phyloP scores from a whole-genome alignment of 768 basidiomycete species.

The Boletus sp. region DNA sequence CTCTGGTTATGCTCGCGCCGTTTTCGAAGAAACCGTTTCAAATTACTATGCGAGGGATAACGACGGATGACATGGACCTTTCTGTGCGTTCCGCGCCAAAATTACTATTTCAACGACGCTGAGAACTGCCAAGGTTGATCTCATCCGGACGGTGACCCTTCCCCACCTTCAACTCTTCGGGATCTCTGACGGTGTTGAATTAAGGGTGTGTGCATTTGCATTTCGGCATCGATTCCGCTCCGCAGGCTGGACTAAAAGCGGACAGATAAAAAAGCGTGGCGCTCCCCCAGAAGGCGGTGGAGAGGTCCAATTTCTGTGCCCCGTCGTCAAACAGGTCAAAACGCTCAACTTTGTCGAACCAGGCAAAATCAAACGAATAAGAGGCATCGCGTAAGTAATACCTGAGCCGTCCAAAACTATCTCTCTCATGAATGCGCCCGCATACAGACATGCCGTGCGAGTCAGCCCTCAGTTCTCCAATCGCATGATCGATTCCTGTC shows the following conservation, averaged over 20 bases:
- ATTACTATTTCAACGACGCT: neutral
- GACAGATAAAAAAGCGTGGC: conserved; percentile 93
- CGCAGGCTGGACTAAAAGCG: neutral
- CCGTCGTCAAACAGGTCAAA: conserved; percentile 86
- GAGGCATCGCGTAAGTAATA: conserved; percentile 84
- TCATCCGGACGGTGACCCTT: conserved; percentile 85
- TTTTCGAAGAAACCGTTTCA: conserved; percentile 88
- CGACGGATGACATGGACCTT: conserved; percentile 89
- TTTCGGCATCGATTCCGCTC: neutral
- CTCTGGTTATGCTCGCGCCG: conserved; percentile 84
- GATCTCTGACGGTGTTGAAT: conserved; percentile 84
- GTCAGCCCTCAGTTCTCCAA: conserved; percentile 98
- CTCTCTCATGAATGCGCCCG: neutral
- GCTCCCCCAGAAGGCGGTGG: conserved; percentile 90
- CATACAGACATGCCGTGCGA: conserved; percentile 83
- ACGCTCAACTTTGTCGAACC: conserved; percentile 90
- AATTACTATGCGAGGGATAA: conserved; percentile 83
- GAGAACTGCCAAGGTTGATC: conserved; percentile 61
- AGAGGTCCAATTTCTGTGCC: conserved; percentile 91
- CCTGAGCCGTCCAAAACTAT: neutral
- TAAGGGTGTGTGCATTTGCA: conserved; percentile 54
- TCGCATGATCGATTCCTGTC: conserved; percentile 92
- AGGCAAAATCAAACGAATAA: conserved; percentile 90
- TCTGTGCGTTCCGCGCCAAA: conserved; percentile 54
- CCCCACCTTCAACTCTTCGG: conserved; percentile 91